Base-by-base conservation (phyloP, 148 eudicot genomes). In the Rhododendron kiyosumense region DNA sequence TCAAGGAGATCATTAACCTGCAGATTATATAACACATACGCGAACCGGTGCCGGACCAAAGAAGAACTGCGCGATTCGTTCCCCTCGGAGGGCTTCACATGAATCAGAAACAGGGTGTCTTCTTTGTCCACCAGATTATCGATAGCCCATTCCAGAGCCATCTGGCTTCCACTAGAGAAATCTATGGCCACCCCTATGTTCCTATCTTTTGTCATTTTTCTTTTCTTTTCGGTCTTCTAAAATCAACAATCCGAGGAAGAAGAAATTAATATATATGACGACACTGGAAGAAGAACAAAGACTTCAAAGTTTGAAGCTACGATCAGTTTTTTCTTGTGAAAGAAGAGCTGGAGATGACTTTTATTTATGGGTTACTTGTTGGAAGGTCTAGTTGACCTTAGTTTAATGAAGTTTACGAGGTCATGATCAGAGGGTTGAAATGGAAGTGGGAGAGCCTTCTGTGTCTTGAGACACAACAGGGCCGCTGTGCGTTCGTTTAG, bases 131-230 rank as follows among this genome's bases (percentile, higher is more conserved):
- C 57, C 6, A 91, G n/a, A 11, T 81, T 83, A 49, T 88, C 85
- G 26, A 86, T 57, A 28, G 90, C 93, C 93, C 93, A 90, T 67
- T 90, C 88, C 67, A 90, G n/a, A n/a, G 92, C 93, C 30, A 69
- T 79, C 82, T 90, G 90, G 86, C 93, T 90, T 86, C 92, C 92
- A 30, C 83, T 77, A 71, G 93, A 91, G 85, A 90, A 91, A 59
- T 91, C 93, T 86, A 91, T 82, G n/a, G 91, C 90, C 26, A 90
- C 82, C 7, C 93, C 93, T 45, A 91, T 79, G 28, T 84, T 86
- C 76, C 92, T 88, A 24, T 86, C 93, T 84, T 69, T 36, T 0
- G 26, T 65, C 87, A 80, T 85, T 28, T 24, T 48, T 6, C 22
- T 12, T n/a, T 11, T 22, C 52, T 7, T 41, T 26, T 36, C n/a